These are phyloP conservation scores for Coemansia aciculifera DNA, from an alignment of 192 early-diverging fungal genomes.

Conservation along the genomic window DNA sequence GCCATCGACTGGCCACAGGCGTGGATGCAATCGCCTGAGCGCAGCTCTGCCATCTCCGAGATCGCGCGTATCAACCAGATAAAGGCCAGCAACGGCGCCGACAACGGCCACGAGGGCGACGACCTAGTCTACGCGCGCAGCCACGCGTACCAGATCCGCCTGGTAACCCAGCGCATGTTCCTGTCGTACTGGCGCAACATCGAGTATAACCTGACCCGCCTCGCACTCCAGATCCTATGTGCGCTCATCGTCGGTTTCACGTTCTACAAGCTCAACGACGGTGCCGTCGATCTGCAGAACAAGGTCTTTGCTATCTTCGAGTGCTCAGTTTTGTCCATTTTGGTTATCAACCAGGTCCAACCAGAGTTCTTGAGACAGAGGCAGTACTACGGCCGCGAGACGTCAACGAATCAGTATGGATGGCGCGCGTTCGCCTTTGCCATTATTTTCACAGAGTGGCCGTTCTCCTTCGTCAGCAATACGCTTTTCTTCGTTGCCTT, in stretches of 20 bases:
- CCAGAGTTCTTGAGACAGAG: conserved; percentile 65
- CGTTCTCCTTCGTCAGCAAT: conserved; percentile 59
- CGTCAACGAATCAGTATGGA: conserved; percentile 64
- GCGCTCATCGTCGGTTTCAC: conserved; percentile 69
- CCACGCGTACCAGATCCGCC: conserved; percentile 51
- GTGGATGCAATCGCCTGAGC: conserved; percentile 56
- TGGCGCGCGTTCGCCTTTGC: conserved; percentile 64
- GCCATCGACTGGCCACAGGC: conserved; percentile 55
- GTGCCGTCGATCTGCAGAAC: conserved; percentile 60
- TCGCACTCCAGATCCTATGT: conserved; percentile 57
- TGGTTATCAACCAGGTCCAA: conserved; percentile 64
- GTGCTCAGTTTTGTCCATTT: conserved; percentile 56
- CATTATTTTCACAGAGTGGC: conserved; percentile 63
- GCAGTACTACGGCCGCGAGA: conserved; percentile 62
- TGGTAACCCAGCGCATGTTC: conserved; percentile 69
- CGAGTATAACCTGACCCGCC: conserved; percentile 69
- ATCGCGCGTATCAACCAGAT: conserved; percentile 49
- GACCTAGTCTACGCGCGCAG: conserved; percentile 32
- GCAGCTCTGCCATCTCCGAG: conserved; percentile 16
- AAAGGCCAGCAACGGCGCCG: conserved; percentile 11
- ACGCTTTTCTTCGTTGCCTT: conserved; percentile 59
- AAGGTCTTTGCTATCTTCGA: conserved; percentile 60
- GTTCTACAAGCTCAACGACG: conserved; percentile 63
- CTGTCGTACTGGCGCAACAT: conserved; percentile 68
- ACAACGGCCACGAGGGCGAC: conserved; percentile 21